Evolutionary conservation across 2,329 filamentous ascomycete species (phyloP), one percentile per base, ranked within the genome.

Genomic region (Sclerotinia minor): DNA sequence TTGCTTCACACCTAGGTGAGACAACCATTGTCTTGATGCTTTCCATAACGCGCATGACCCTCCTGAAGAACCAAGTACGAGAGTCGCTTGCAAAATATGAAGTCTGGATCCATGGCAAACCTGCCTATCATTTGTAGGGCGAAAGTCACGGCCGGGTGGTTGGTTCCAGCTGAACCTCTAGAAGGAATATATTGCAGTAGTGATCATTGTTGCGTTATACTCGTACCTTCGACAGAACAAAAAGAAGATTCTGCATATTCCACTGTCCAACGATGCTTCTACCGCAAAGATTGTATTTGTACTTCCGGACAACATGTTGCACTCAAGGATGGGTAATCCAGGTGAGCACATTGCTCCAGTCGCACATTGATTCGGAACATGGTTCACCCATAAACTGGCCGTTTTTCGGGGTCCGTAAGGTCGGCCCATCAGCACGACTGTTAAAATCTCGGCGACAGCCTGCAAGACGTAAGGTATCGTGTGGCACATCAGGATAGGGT

Each of bases 401-500:
- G 49, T n/a, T 38, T 55, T 55, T 64, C 59, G 50, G 53, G 29
- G 52, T 47, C 35, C 35, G 50, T 50, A 41, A 24, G 58, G 58
- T 64, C 59, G 50, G n/a, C 50, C 41, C 38, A 21, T 67, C 65
- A 67, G 47, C 49, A 64, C 6, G 41, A 50, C 26, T 61, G n/a
- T 35, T 61, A 41, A 26, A 53, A 50, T 35, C 21, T 53, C 44
- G 59, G 52, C 61, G n/a, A 35, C 50, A n/a, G 29, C 15, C 49
- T 65, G 35, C 24, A 54, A 57, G 45, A 69, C 66, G 66, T 65
- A 63, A 69, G 13, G n/a, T 53, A 69, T 70, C 64, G 70, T 75
- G 73, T 75, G 74, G 72, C 75, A 75, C 68, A 29, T 70, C 60
- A 57, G 60, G 61, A 73, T 75, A 74, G 73, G 72, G 55, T 65